Conservation (phyloP, 495 filamentous ascomycete genomes). For the Penicillium subrubescens region DNA sequence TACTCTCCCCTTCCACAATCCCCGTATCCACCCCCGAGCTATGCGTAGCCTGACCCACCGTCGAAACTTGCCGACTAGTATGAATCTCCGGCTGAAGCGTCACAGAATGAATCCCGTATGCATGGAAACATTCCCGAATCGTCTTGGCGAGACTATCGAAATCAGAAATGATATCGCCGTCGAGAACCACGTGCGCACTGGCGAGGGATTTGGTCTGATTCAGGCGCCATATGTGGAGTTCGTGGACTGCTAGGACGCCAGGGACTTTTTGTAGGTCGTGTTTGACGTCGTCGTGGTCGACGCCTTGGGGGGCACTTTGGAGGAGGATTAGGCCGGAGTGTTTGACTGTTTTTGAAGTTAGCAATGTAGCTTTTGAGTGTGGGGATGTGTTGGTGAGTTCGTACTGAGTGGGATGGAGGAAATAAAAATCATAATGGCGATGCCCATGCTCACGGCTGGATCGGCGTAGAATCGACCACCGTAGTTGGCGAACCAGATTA, state of each 20-base stretch:
- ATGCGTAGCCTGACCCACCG: not conserved
- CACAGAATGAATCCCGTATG: conserved; percentile 47
- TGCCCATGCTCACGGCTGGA: conserved; percentile 47
- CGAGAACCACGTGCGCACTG: conserved; percentile 43
- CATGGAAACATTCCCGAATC: conserved; percentile 48
- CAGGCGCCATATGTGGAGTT: conserved; percentile 51
- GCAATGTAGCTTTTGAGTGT: conserved; percentile 21
- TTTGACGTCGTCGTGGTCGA: conserved; percentile 73
- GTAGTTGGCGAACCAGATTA: conserved; percentile 45
- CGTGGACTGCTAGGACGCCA: conserved; percentile 43
- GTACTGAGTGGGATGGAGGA: conserved; percentile 43
- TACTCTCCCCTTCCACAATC: not conserved
- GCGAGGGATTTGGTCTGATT: conserved; percentile 49
- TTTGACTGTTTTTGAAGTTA: conserved; percentile 23
- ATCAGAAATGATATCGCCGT: conserved; percentile 22
- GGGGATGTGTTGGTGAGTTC: not conserved
- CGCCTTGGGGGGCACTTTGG: conserved; percentile 75
- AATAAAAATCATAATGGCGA: conserved; percentile 47
- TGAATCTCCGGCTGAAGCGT: conserved; percentile 51
- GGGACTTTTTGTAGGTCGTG: conserved; percentile 58
- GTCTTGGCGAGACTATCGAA: conserved; percentile 41
- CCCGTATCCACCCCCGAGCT: not conserved
- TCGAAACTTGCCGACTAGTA: not conserved
- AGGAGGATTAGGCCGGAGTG: conserved; percentile 61
- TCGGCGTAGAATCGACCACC: conserved; percentile 47